Evolutionary conservation across 1,139 yeast species (phyloP).

Genomic region (Tardiomyces blankii): DNA sequence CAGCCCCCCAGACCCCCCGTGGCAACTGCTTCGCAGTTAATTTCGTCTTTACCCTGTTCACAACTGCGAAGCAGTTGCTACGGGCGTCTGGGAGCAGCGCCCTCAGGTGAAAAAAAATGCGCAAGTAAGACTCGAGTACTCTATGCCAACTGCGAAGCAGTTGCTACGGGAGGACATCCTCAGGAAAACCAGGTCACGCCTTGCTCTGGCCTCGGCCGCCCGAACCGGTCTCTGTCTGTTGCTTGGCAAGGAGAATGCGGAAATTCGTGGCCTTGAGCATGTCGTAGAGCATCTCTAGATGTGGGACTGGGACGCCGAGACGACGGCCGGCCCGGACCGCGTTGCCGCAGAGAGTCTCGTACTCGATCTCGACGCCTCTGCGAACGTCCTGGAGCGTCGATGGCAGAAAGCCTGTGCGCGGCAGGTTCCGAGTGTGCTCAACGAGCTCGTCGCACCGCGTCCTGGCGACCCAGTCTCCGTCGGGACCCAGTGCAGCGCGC

Average conservation of each 20-base stretch:
- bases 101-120: too few species aligned
- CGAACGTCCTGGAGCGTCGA: constrained; percentile 17
- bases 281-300: constrained; percentile 8
- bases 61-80: too few species aligned
- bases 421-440: constrained; percentile 6
- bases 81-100: too few species aligned
- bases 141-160: too few species aligned
- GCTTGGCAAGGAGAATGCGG: constrained; percentile 1
- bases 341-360: constrained; percentile 15
- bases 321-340: constrained; percentile 12
- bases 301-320: constrained; percentile 10
- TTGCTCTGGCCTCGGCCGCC: too few species aligned
- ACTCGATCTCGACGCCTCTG: constrained; percentile 13
- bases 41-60: too few species aligned
- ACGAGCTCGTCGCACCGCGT: constrained; percentile 6
- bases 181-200: too few species aligned
- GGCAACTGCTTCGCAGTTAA: too few species aligned
- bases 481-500: constrained; percentile 9
- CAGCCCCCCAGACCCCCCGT: too few species aligned
- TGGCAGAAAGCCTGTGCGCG: constrained; percentile 11
- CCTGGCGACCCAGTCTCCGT: constrained; percentile 7
- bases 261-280: constrained; percentile 11
- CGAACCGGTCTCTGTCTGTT: too few species aligned
- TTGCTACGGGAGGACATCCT: too few species aligned
- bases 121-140: too few species aligned